A percentile compares a stretch with the other conserved stretches of the same genome.
Evolutionary conservation across 2,329 filamentous ascomycete genomes (phyloP).

Genomic region (Neoascochyta sp.): DNA sequence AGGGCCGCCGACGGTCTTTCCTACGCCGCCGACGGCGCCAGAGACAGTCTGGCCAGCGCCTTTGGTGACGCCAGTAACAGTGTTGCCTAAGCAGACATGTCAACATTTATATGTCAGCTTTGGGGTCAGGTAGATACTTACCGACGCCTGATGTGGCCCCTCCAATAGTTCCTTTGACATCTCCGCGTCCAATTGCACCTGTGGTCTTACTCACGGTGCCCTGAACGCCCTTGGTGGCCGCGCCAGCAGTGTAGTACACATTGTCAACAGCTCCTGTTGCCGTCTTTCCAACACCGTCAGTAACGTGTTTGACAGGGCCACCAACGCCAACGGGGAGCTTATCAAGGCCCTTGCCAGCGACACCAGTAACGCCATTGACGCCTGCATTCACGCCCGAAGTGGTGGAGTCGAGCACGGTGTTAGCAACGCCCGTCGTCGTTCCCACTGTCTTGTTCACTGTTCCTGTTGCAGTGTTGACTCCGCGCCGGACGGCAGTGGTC

Average conservation of each 20-base stretch:
- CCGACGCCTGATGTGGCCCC: conserved; percentile 38
- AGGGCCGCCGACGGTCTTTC: conserved; percentile 37
- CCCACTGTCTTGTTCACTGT: conserved; percentile 38
- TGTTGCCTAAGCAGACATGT: too few relatives aligned
- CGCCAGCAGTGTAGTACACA: conserved; percentile 41
- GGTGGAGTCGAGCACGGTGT: conserved; percentile 37
- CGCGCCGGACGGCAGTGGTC: conserved; percentile 32
- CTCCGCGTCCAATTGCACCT: conserved; percentile 41
- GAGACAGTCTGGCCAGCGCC: conserved; percentile 36
- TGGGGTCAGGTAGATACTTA: too few relatives aligned
- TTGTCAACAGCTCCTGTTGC: conserved; percentile 40
- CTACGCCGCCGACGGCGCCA: conserved; percentile 39
- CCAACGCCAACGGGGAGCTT: conserved; percentile 33
- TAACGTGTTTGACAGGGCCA: conserved; percentile 41
- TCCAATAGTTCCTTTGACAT: conserved; percentile 38
- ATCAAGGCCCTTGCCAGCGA: conserved; percentile 38
- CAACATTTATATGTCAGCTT: too few relatives aligned
- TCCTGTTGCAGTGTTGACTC: conserved; percentile 32
- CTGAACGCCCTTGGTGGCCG: conserved; percentile 42
- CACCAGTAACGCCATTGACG: conserved; percentile 37
- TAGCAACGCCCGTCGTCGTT: conserved; percentile 33
- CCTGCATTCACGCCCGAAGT: conserved; percentile 36
- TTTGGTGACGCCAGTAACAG: conserved; percentile 34
- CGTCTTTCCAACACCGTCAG: conserved; percentile 42
- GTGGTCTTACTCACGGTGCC: conserved; percentile 46